Evolutionary conservation across 306 rosid genomes (phyloP).

Genomic region (Mucuna pruriens): DNA sequence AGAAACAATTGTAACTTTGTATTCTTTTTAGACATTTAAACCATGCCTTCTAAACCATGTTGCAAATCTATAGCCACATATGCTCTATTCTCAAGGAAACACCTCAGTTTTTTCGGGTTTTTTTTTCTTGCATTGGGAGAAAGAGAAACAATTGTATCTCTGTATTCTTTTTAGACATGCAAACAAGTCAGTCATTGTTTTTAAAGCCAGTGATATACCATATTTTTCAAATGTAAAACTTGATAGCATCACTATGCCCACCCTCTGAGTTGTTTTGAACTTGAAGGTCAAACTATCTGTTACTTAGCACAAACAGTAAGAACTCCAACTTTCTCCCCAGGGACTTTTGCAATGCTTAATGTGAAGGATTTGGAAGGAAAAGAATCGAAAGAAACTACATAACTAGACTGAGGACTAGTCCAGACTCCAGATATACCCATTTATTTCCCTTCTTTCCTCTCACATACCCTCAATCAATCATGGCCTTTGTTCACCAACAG

Average conservation of each 20-base stretch:
- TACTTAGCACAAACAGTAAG: neutral
- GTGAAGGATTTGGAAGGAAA: slow-evolving; percentile 2
- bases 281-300: neutral
- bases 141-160: neutral
- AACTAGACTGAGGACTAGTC: neutral
- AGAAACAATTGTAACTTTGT: no score
- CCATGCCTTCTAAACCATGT: neutral
- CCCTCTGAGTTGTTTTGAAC: neutral
- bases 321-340: neutral
- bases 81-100: neutral
- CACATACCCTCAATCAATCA: neutral
- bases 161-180: neutral
- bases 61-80: neutral
- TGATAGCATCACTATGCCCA: neutral
- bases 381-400: neutral
- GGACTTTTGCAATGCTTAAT: neutral
- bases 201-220: neutral
- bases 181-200: neutral
- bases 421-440: neutral
- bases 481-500: neutral
- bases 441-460: neutral
- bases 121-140: neutral
- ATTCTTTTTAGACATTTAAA: no score
- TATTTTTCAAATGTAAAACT: neutral
- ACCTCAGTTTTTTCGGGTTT: neutral